Conservation (phyloP, 2,329 filamentous ascomycete genomes). For the Camillea tinctor region DNA sequence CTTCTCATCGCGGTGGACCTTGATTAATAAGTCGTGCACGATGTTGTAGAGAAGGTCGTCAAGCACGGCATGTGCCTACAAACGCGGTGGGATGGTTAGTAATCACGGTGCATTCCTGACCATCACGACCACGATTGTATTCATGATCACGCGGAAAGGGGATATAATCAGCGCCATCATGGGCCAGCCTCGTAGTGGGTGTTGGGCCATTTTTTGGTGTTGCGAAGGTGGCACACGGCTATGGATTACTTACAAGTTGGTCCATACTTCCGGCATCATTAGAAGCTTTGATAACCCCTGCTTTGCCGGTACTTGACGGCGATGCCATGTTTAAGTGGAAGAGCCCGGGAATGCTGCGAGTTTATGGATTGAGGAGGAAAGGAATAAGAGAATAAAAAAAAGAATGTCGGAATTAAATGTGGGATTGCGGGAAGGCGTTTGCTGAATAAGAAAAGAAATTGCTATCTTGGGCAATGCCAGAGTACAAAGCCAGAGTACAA, state of each 20-base stretch:
- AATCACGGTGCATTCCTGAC: neutral
- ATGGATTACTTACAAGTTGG: slow-evolving; percentile 52
- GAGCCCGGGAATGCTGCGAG: slow-evolving; percentile 3
- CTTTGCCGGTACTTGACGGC: slow-evolving; percentile 34
- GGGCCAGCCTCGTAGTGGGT: slow-evolving; percentile 6
- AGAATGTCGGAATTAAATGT: neutral
- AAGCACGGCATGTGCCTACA: slow-evolving; percentile 63
- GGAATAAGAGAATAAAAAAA: neutral
- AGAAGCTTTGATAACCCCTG: slow-evolving; percentile 55
- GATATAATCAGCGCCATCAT: neutral
- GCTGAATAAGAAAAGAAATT: neutral
- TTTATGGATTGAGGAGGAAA: slow-evolving; percentile 2
- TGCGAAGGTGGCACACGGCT: slow-evolving; percentile 15
- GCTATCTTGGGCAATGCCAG: neutral
- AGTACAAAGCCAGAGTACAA: neutral
- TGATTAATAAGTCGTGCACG: slow-evolving; percentile 70
- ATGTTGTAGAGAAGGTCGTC: slow-evolving; percentile 76
- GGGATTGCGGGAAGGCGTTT: neutral
- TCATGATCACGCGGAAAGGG: too few species aligned
- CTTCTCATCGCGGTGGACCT: slow-evolving; percentile 78
- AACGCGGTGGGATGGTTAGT: slow-evolving; percentile 2
- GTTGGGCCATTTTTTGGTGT: neutral
- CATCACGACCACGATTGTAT: neutral
- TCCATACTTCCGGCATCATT: slow-evolving; percentile 54
- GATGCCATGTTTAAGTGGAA: slow-evolving; percentile 22